Evolutionary conservation across 2,329 filamentous ascomycete genomes (phyloP).

Genomic region (Aspergillus ochraceoroseus): DNA sequence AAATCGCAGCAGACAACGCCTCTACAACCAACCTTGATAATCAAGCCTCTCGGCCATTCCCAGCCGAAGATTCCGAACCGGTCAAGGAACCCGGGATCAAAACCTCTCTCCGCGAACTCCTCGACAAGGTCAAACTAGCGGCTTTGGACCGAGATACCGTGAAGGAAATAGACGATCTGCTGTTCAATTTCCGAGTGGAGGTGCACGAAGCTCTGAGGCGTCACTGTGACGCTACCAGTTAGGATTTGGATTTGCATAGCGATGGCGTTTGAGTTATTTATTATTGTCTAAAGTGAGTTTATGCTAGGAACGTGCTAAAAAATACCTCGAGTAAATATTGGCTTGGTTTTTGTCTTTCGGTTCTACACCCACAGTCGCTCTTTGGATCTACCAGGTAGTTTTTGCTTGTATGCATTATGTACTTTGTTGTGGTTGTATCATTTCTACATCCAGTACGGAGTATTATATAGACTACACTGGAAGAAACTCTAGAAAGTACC

Average conservation of each 20-base stretch:
- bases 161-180: slow-evolving; percentile 67
- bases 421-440: no score
- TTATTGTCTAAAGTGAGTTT: not conserved
- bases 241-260: slow-evolving; percentile 30
- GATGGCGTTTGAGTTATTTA: slow-evolving; percentile 29
- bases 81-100: slow-evolving; percentile 43
- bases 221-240: slow-evolving; percentile 18
- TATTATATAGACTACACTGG: no score
- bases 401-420: no score
- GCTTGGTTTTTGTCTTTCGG: no score
- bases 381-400: no score
- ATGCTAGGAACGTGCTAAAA: slow-evolving; percentile 1
- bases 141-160: slow-evolving; percentile 62
- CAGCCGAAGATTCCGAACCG: slow-evolving; percentile 1
- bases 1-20: not conserved
- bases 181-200: slow-evolving; percentile 72
- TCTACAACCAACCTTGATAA: not conserved
- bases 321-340: no score
- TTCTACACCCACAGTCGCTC: no score
- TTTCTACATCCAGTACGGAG: no score
- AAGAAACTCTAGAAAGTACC: no score
- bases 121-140: slow-evolving; percentile 57
- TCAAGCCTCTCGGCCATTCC: not conserved
- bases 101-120: slow-evolving; percentile 50
- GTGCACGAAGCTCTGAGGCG: slow-evolving; percentile 66